Evolutionary conservation across 768 basidiomycete genomes (phyloP), one percentile per base, ranked within the genome.

Genomic region (Pleurotus tuoliensis): DNA sequence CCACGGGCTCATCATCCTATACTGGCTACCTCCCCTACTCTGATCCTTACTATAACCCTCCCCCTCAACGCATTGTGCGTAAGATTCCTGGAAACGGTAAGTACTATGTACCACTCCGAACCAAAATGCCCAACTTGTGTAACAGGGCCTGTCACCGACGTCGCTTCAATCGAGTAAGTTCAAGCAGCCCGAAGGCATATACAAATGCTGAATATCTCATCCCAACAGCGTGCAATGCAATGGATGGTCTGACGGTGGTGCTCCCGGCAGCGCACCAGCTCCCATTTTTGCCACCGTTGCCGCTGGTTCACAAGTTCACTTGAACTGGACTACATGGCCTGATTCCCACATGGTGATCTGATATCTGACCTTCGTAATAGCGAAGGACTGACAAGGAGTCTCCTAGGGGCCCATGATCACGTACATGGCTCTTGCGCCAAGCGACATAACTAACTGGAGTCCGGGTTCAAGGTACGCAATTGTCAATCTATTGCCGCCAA

Each of bases 371-470:
- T 56, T 25, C 2, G 7, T 30, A 18, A 46, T 45, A 16, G 13
- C 41, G 18, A 8, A 13, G 7, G 50, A n/a, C 39, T 25, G 25
- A 15, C 47, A 5, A 49, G 12, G 11, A 8, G 43, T 55, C 44
- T 43, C 5, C 0, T 44, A 72, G 69, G 77, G 78, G 12, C 78
- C 75, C 0, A 66, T 77, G 60, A 72, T 79, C 61, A 79, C 78
- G 0, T 79, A 76, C 59, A 72, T 78, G 71, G 78, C 77, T 1
- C 69, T 69, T 25, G 79, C 78, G 2, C 77, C 77, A 5, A 68
- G 64, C 50, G 71, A 76, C 58, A 73, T 79, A 56, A 78, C 75
- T 1, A 62, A 67, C 47, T 78, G 77, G 77, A 61, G 61, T 27
- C 77, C 76, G 2, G 72, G 73, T n/a, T 75, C 63, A 20, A 61